Percentiles rank a stretch among this genome's conserved stretches.
phyloP scores from a whole-genome alignment of 2,329 filamentous ascomycete genomes.

The Sporothrix inflata region DNA sequence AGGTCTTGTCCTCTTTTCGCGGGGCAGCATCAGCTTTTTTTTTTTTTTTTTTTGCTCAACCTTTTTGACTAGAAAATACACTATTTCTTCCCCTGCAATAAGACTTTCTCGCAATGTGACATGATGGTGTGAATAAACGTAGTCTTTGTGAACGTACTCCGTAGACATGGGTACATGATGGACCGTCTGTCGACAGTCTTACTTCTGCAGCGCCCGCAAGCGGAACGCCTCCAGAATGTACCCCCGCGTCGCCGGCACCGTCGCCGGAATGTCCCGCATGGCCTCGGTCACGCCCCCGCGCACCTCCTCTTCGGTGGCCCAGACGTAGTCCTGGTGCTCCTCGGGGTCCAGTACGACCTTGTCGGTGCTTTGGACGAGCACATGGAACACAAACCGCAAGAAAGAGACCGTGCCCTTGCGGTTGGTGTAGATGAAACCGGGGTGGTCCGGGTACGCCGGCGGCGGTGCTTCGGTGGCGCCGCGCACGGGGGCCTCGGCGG shows the following conservation, averaged over 20 bases:
- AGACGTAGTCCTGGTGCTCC: conserved; percentile 43
- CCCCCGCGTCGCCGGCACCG: conserved; percentile 1
- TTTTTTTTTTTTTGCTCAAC: neutral
- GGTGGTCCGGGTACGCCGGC: neutral
- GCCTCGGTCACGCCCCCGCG: conserved; percentile 25
- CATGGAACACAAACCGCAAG: conserved; percentile 39
- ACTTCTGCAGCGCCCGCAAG: conserved; percentile 9
- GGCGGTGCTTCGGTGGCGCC: neutral
- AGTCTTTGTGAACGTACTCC: too few species aligned
- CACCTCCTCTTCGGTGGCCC: conserved; percentile 44
- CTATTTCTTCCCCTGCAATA: neutral
- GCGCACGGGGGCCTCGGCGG: neutral
- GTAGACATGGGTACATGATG: neutral
- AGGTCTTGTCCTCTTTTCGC: neutral
- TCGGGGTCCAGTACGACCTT: conserved; percentile 39
- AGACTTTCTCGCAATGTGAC: neutral
- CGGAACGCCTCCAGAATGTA: conserved; percentile 33
- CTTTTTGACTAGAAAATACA: neutral
- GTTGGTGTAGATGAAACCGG: conserved; percentile 37
- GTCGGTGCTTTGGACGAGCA: conserved; percentile 33
- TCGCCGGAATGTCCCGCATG: conserved; percentile 24
- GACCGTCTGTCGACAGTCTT: neutral
- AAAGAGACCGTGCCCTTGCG: conserved; percentile 34
- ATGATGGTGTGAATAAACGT: neutral
- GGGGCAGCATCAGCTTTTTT: neutral